Base-by-base conservation (phyloP, 352 stramenopile species). In the Globisporangium barbulae region DNA sequence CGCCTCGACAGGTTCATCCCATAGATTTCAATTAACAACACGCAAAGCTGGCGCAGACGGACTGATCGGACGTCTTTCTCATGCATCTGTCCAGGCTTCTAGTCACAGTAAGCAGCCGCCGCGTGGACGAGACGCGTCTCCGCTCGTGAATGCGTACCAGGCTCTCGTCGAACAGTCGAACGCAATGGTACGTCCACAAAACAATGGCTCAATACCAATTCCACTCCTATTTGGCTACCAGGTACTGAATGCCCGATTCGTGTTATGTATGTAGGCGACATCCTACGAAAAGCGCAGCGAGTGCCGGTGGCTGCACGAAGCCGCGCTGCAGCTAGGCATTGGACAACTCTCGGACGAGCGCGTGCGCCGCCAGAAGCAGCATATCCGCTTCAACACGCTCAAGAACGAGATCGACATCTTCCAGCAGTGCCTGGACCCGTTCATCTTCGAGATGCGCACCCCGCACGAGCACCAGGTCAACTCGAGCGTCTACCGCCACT, bases 381-480 rank as follows among this genome's bases (percentile, higher is more conserved):
- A 83, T 19, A 81, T 91, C 33, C 81, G 76, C 12, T 89, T 85
- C 56, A 72, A 86, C 47, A 84, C 79, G 2, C 68, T 92, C 35
- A 87, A 89, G 68, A 89, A 91, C 67, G 83, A 94, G 45, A 72
- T 92, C 47, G 81, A 90, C 47, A 87, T 89, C 58, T 89, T 91
- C 68, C 85, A 94, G 65, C 81, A 93, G 63, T 76, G 79, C 61
- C 59, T 92, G 17, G 75, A 87, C 48, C 80, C 78, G 5, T 91
- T 90, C 37, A 69, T 90, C 53, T 88, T 87, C 52, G 70, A 80
- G 53, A 89, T 87, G 53, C 70, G 64, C 6, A 73, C 79, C 1
- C 52, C 73, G 21, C 83, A 60, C 41, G 83, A 91, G 50, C 75
- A 80, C 37, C 67, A 82, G 45, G 73, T 88, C 45, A 71, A 80